A percentile compares a stretch with the other conserved stretches of the same genome.
Conservation (phyloP, 495 filamentous ascomycete genomes). For the Trichoderma parareesei region DNA sequence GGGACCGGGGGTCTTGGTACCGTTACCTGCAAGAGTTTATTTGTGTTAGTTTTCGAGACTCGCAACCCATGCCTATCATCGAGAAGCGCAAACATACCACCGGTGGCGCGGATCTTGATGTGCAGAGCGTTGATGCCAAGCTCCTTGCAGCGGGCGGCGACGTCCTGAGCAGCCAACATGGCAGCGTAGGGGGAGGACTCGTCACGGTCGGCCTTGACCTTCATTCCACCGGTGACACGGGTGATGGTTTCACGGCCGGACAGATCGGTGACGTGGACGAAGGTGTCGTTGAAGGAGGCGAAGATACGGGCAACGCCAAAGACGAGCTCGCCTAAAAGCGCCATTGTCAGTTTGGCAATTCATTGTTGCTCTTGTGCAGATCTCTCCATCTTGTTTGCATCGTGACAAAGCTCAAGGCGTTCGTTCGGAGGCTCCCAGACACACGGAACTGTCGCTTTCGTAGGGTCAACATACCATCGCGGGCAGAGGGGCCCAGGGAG, state of each 20-base stretch:
- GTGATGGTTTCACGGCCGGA: conserved; percentile 98
- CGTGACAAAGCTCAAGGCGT: not conserved
- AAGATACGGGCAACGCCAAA: conserved; percentile 99
- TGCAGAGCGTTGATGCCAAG: conserved; percentile 97
- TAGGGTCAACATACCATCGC: conserved; percentile 57
- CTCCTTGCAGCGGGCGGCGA: conserved; percentile 97
- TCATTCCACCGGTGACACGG: conserved; percentile 99
- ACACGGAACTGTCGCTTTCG: not conserved
- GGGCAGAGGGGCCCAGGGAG: conserved; percentile 89
- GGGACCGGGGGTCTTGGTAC: conserved; percentile 98
- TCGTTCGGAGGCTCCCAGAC: not conserved
- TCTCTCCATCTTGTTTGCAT: not conserved
- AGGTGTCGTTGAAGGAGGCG: conserved; percentile 97
- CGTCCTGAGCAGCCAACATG: conserved; percentile 98
- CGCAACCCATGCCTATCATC: not conserved
- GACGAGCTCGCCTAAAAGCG: conserved; percentile 74
- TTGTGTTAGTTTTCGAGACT: not conserved
- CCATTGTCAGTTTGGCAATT: conserved; percentile 13
- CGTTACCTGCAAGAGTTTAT: conserved; percentile 57
- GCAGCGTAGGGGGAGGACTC: conserved; percentile 99
- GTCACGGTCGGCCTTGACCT: conserved; percentile 99
- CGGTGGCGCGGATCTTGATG: conserved; percentile 99
- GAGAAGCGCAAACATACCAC: conserved; percentile 50
- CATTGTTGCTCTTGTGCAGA: not conserved
- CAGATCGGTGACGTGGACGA: conserved; percentile 99